Conservation (phyloP, 1,284 basidiomycete genomes). For the Ustilago trichophora region DNA sequence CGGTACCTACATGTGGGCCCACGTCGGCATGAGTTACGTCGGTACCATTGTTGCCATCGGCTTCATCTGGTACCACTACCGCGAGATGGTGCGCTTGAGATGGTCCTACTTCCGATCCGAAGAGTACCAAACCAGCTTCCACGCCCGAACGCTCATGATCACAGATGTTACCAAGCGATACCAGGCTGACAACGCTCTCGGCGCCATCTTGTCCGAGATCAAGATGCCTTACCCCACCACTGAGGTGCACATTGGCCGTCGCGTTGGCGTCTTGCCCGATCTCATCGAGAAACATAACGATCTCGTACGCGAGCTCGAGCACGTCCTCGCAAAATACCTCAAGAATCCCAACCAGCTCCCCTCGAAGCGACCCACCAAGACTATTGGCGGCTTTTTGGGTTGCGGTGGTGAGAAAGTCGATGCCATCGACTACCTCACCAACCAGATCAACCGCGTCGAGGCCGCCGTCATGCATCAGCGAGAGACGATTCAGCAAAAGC, state of each 20-base stretch:
- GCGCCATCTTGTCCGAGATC: slow-evolving; percentile 71
- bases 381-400: slow-evolving; percentile 77
- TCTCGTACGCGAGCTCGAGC: slow-evolving; percentile 83
- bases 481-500: slow-evolving; percentile 53
- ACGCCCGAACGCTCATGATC: slow-evolving; percentile 72
- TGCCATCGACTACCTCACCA: slow-evolving; percentile 57
- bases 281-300: slow-evolving; percentile 85
- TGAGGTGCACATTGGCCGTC: slow-evolving; percentile 80
- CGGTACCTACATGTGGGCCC: slow-evolving; percentile 61
- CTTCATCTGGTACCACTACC: slow-evolving; percentile 61
- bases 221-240: slow-evolving; percentile 81
- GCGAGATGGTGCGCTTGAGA: slow-evolving; percentile 57
- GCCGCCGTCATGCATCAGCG: slow-evolving; percentile 68
- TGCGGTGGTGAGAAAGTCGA: slow-evolving; percentile 75
- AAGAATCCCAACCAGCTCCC: slow-evolving; percentile 77
- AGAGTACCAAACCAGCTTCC: slow-evolving; percentile 68
- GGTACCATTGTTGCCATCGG: slow-evolving; percentile 54
- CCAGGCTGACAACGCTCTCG: slow-evolving; percentile 74
- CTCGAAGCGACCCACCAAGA: slow-evolving; percentile 78
- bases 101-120: slow-evolving; percentile 62
- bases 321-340: slow-evolving; percentile 82
- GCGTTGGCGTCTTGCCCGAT: slow-evolving; percentile 78
- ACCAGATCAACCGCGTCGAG: slow-evolving; percentile 58
- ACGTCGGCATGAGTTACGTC: slow-evolving; percentile 64
- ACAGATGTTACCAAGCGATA: slow-evolving; percentile 78